A percentile compares a stretch with the other conserved stretches of the same genome.
These are phyloP conservation scores for Chaetothyriales sp. DNA, from an alignment of 2,329 filamentous ascomycete species.

Conservation along the genomic window DNA sequence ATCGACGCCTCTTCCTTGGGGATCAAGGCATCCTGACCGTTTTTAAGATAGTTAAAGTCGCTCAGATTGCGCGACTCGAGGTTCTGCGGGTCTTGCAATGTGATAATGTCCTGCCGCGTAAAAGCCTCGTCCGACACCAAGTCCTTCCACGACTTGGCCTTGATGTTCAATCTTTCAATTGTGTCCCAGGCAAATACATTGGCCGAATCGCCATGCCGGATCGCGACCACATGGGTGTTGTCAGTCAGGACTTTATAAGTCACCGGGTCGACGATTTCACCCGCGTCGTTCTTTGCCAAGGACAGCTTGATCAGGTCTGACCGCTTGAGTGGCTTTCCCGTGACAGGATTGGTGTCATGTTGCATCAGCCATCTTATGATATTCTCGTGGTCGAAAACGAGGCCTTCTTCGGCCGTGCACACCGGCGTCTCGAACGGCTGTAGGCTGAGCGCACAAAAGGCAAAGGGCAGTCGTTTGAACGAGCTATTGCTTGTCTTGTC, in stretches of 20 bases:
- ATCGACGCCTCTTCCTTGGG: conserved; percentile 61
- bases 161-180: conserved; percentile 86
- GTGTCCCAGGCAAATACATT: conserved; percentile 98
- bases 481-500: conserved; percentile 40
- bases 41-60: conserved; percentile 75
- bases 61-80: conserved; percentile 66
- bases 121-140: conserved; percentile 79
- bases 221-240: conserved; percentile 89
- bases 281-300: conserved; percentile 81
- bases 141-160: conserved; percentile 90
- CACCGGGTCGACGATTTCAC: conserved; percentile 86
- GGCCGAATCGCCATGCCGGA: conserved; percentile 63
- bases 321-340: conserved; percentile 61
- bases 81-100: conserved; percentile 89
- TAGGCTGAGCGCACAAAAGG: conserved; percentile 90
- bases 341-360: conserved; percentile 80
- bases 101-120: conserved; percentile 80
- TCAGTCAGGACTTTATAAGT: conserved; percentile 97
- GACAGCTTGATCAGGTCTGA: conserved; percentile 80
- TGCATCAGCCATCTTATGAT: conserved; percentile 91
- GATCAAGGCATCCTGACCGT: conserved; percentile 52
- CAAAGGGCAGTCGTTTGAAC: conserved; percentile 88
- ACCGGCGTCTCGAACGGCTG: conserved; percentile 93
- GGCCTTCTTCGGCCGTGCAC: conserved; percentile 71
- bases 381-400: conserved; percentile 87